Conservation (phyloP, 106 monocot species). For the Dioscorea zingiberensis region DNA sequence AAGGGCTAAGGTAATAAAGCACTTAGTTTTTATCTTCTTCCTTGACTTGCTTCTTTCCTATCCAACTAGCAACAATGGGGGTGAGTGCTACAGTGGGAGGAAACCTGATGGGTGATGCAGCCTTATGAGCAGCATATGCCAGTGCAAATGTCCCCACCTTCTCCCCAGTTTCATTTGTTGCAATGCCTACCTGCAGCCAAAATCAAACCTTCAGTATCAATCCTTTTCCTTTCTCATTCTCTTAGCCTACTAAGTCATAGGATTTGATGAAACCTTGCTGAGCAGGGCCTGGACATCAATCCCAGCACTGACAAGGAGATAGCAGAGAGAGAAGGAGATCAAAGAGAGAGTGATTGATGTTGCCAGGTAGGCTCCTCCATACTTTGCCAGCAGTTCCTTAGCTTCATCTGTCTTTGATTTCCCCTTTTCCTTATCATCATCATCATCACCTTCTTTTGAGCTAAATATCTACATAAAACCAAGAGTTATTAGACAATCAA, state of each 20-base stretch:
- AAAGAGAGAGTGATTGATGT: constrained; percentile 88
- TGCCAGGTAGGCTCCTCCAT: constrained; percentile 91
- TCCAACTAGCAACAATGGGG: constrained; percentile 86
- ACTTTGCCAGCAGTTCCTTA: constrained; percentile 84
- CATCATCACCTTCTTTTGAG: constrained; percentile 42
- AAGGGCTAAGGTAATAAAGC: too few relatives aligned
- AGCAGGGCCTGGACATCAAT: constrained; percentile 76
- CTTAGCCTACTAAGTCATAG: too few relatives aligned
- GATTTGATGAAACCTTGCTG: constrained; percentile 48
- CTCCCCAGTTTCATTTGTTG: constrained; percentile 61
- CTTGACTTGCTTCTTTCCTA: constrained; percentile 61
- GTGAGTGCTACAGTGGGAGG: constrained; percentile 93
- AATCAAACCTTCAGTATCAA: too few relatives aligned
- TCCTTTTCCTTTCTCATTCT: too few relatives aligned
- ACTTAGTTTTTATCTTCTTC: background rate
- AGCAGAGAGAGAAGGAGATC: constrained; percentile 87
- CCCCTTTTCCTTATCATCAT: constrained; percentile 31
- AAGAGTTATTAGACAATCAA: background rate
- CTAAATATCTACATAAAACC: constrained; percentile 58
- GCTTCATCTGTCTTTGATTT: constrained; percentile 79
- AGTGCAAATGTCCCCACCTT: constrained; percentile 86
- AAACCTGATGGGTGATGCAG: constrained; percentile 92
- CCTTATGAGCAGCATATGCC: constrained; percentile 93
- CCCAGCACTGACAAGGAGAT: constrained; percentile 71
- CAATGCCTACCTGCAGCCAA: constrained; percentile 57